Evolutionary conservation across 371 early-diverging fungal genomes (phyloP), one percentile per base, ranked within the genome.

Genomic region (Mortierella sp.): DNA sequence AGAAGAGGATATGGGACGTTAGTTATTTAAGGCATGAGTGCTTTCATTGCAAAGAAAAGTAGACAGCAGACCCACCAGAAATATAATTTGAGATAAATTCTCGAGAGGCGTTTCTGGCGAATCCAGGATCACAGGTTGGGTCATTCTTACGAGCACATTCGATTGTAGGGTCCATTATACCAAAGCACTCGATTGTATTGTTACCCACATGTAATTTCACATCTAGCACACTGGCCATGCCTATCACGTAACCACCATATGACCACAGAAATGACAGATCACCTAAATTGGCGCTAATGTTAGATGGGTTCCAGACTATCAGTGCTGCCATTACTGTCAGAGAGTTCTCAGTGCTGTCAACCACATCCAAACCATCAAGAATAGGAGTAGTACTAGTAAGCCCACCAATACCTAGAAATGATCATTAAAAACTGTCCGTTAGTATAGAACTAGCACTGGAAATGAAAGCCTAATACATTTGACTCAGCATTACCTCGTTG

Each of bases 71-170:
- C 66, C 19, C 64, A 78, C 79, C 81, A 34, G 81, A 74, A n/a
- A 80, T 80, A 31, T 80, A 80, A 40, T 67, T 64, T 31, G 81
- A 80, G 2, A 80, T 68, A 34, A 80, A 80, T 45, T 70, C 75
- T 13, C 81, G 74, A 0, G 75, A 63, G 0, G 81, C 81, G 19
- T 42, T 61, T 28, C 6, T 54, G 32, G 75, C 81, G 19, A 64
- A 53, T 2, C 64, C 72, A 1, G 68, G 68, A 31, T 80, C 63
- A 32, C 81, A 80, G n/a, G 15, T 47, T 2, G 73, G 70, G 34
- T 73, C 65, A 12, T 45, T 31, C 19, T 57, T 56, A 15, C 61
- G 70, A 13, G 42, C 26, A 43, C 81, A 80, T 64, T 80, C 68
- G 12, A 75, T 57, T 2, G 68, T 45, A 1, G 81, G 71, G 37